Evolutionary conservation across 2,329 filamentous ascomycete genomes (phyloP).

Genomic region (Arthrobotrys iridis): DNA sequence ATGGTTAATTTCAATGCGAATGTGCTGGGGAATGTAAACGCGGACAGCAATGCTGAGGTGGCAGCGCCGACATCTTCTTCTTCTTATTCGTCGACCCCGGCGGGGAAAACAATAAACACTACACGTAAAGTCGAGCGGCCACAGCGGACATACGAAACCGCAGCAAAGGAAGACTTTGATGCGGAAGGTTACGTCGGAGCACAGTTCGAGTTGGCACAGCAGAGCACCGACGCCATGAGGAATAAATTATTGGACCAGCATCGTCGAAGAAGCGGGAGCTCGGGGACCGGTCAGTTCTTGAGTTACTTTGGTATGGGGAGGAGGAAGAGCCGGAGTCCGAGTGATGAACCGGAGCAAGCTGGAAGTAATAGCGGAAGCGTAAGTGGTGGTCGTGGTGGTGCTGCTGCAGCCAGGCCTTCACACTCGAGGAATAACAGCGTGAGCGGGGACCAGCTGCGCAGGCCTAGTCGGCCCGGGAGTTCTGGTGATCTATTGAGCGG

Average conservation of each 20-base stretch:
- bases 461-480: neutral
- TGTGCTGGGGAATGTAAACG: neutral
- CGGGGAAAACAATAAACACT: slow-evolving; percentile 2
- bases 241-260: slow-evolving; percentile 35
- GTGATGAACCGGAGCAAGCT: neutral
- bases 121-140: too few species aligned
- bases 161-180: slow-evolving; percentile 6
- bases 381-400: neutral
- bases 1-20: slow-evolving; percentile 61
- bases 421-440: slow-evolving; percentile 28
- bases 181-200: slow-evolving; percentile 34
- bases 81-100: too few species aligned
- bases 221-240: slow-evolving; percentile 37
- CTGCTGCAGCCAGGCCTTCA: neutral
- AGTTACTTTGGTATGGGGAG: slow-evolving; percentile 5
- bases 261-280: slow-evolving; percentile 9
- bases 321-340: neutral
- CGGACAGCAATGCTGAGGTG: neutral
- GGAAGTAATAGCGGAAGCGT: neutral
- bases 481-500: slow-evolving; percentile 12
- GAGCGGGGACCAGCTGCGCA: neutral
- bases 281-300: neutral
- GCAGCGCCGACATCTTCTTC: neutral
- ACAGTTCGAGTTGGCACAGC: slow-evolving; percentile 36
- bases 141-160: neutral